Evolutionary conservation across 2,329 filamentous ascomycete genomes (phyloP).

Genomic region (Celoporthe dispersa): DNA sequence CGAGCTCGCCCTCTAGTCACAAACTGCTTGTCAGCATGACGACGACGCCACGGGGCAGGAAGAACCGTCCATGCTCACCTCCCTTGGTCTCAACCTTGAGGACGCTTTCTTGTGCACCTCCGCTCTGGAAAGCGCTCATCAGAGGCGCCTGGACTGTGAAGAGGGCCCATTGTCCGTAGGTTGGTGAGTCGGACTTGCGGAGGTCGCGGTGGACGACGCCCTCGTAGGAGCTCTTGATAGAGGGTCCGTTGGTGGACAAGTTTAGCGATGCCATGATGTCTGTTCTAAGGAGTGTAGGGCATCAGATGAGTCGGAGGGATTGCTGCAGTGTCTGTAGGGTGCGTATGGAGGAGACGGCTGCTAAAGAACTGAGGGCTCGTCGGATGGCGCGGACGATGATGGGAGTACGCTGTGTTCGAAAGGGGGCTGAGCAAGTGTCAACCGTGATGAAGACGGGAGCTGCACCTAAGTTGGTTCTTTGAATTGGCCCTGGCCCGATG

Average conservation of each 20-base stretch:
- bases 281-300: slow-evolving; percentile 24
- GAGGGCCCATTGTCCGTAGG: slow-evolving; percentile 89
- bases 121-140: slow-evolving; percentile 89
- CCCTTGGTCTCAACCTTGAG: slow-evolving; percentile 93
- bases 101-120: slow-evolving; percentile 85
- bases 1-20: slow-evolving; percentile 81
- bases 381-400: slow-evolving; percentile 9
- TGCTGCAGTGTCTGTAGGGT: slow-evolving; percentile 7
- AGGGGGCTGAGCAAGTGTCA: slow-evolving; percentile 28
- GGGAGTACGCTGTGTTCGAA: slow-evolving; percentile 10
- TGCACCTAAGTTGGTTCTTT: slow-evolving; percentile 1
- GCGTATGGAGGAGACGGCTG: slow-evolving; percentile 18
- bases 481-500: slow-evolving; percentile 15
- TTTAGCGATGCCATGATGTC: slow-evolving; percentile 77
- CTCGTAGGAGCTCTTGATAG: slow-evolving; percentile 81
- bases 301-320: slow-evolving; percentile 21
- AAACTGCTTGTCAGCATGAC: slow-evolving; percentile 29
- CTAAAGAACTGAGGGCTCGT: not conserved
- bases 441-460: slow-evolving; percentile 26
- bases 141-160: slow-evolving; percentile 93
- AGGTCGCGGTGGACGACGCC: slow-evolving; percentile 59
- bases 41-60: not conserved
- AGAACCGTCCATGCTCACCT: slow-evolving; percentile 55
- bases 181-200: slow-evolving; percentile 68
- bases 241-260: slow-evolving; percentile 77